Conservation (phyloP, 805 yeast species). For the Candida insectalens region DNA sequence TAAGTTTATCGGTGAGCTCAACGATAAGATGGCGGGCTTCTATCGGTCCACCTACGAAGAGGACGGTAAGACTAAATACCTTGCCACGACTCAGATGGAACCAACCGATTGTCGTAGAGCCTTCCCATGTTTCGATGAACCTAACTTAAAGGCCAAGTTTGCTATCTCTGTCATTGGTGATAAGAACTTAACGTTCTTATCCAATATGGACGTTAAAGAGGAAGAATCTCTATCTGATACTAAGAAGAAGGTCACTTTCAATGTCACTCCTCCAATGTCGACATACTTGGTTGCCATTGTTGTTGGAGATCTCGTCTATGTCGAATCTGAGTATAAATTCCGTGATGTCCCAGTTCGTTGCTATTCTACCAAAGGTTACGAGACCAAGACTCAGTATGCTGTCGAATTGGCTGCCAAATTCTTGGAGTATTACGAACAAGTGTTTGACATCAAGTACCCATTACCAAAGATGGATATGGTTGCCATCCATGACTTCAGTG, state of each 20-base stretch:
- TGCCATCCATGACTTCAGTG: conserved; percentile 70
- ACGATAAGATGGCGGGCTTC: conserved; percentile 50
- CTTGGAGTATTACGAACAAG: conserved; percentile 39
- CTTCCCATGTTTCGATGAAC: conserved; percentile 52
- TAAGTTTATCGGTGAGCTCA: conserved; percentile 34
- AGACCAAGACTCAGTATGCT: conserved; percentile 37
- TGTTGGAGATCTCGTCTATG: conserved; percentile 45
- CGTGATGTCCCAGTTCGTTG: conserved; percentile 42
- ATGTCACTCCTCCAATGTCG: conserved; percentile 43
- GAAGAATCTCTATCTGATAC: conserved; percentile 12
- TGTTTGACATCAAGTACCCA: conserved; percentile 54
- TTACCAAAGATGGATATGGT: conserved; percentile 76
- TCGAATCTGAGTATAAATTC: conserved; percentile 36
- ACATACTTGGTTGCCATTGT: conserved; percentile 52
- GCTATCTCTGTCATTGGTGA: conserved; percentile 30
- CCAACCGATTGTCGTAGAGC: conserved; percentile 54
- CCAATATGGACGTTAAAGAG: conserved; percentile 36
- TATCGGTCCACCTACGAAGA: conserved; percentile 40
- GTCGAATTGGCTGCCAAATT: conserved; percentile 41
- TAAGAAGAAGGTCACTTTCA: conserved; percentile 27
- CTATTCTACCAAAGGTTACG: conserved; percentile 43
- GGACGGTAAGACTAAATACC: conserved; percentile 31
- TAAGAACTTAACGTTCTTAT: conserved; percentile 31
- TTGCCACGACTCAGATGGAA: conserved; percentile 53
- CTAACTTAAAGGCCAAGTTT: conserved; percentile 47